Conservation (phyloP, 306 rosid genomes). For the Prunus fruticosa region DNA sequence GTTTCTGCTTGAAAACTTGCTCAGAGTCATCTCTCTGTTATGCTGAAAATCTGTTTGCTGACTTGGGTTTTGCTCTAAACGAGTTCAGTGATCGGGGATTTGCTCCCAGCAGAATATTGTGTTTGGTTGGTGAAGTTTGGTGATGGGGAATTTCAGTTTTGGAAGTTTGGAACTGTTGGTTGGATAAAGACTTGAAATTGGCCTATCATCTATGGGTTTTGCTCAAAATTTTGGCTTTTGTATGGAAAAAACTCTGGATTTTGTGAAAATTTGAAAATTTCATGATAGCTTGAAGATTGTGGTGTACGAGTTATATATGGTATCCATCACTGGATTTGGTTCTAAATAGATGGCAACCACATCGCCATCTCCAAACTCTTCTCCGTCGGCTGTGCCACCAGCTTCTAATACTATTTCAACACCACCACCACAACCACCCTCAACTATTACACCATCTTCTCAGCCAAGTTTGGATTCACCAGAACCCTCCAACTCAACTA, state of each 20-base stretch:
- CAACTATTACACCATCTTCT: constrained; percentile 18
- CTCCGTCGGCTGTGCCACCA: constrained; percentile 41
- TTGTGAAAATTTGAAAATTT: constrained; percentile 12
- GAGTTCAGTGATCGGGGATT: constrained; percentile 9
- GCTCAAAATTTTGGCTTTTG: constrained; percentile 8
- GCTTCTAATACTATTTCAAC: constrained; percentile 26
- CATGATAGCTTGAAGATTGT: constrained; percentile 16
- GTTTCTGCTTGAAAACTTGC: too few species aligned
- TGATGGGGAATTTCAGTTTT: constrained; percentile 23
- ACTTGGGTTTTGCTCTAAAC: constrained; percentile 11
- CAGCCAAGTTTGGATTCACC: constrained; percentile 31
- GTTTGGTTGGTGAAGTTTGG: constrained; percentile 33
- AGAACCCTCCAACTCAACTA: constrained; percentile 23
- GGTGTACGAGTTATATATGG: constrained; percentile 13
- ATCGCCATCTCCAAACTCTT: constrained; percentile 60
- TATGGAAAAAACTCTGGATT: background rate
- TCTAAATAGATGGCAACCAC: constrained; percentile 47
- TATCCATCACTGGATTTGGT: constrained; percentile 17
- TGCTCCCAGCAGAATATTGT: background rate
- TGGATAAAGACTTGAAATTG: constrained; percentile 17
- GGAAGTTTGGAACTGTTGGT: constrained; percentile 20
- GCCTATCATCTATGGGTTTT: constrained; percentile 7
- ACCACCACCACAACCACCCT: constrained; percentile 14
- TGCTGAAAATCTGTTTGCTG: background rate
- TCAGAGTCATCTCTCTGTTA: background rate